Conservation (phyloP, 352 stramenopile species). For the Pythium plurisporium region DNA sequence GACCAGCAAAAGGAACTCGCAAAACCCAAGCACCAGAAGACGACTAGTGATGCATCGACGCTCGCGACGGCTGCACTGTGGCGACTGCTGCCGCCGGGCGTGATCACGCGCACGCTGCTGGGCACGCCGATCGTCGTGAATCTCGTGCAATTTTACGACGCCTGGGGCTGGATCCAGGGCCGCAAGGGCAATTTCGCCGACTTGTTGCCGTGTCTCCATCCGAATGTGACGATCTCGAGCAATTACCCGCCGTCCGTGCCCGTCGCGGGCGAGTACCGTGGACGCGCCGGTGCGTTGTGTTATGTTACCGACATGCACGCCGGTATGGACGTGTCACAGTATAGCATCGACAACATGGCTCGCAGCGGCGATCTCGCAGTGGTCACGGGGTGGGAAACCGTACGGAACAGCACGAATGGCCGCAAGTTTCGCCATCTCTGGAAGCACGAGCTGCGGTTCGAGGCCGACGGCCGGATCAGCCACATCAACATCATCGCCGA, state of each 20-base stretch:
- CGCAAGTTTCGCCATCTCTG: conserved; percentile 77
- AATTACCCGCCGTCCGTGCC: conserved; percentile 72
- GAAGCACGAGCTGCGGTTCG: conserved; percentile 81
- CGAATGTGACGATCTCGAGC: conserved; percentile 69
- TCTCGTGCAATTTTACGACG: conserved; percentile 64
- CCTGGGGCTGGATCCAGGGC: conserved; percentile 65
- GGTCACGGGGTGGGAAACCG: conserved; percentile 71
- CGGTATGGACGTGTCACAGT: conserved; percentile 67
- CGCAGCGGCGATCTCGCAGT: conserved; percentile 69
- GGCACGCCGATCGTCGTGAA: conserved; percentile 55
- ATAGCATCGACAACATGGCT: conserved; percentile 62
- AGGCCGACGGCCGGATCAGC: conserved; percentile 71
- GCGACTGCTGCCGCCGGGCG: conserved; percentile 27
- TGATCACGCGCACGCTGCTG: conserved; percentile 43
- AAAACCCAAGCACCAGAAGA: conserved; percentile 28
- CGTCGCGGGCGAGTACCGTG: conserved; percentile 67
- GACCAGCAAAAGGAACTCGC: conserved; percentile 46
- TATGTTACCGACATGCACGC: conserved; percentile 74
- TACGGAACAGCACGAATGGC: conserved; percentile 61
- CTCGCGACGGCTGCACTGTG: conserved; percentile 22
- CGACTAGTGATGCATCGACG: background rate
- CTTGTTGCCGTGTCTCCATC: conserved; percentile 71
- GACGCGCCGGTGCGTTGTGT: conserved; percentile 49
- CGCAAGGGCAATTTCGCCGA: conserved; percentile 78
- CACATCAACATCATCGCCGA: conserved; percentile 86